Base-by-base conservation (phyloP, 495 filamentous ascomycete genomes). In the Hyphodiscus hymeniophilus region DNA sequence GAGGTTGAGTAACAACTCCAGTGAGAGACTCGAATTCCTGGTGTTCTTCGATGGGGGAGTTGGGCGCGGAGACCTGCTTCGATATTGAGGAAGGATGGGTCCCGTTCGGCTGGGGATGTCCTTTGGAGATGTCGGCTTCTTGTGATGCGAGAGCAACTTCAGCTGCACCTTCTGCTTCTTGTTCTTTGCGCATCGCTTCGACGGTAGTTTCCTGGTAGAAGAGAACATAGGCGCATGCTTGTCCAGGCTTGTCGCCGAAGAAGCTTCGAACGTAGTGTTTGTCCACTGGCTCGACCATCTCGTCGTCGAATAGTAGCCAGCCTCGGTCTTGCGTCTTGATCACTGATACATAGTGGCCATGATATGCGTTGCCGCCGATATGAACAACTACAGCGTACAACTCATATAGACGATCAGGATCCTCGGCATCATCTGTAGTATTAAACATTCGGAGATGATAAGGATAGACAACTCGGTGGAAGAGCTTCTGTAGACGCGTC, bases 351-450 rank as follows among this genome's bases (percentile, higher is more conserved):
- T 98, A 98, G 59, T 98, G 92, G 10, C 92, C 92, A 57, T 97
- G 94, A 58, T 95, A 96, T 0, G 92, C 92, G 5, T 92, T 94
- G n/a, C 90, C 90, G 21, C 92, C 92, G 47, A 98, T 96, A 57
- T 98, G 92, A 10, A 98, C 88, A n/a, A 98, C 89, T 17, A 98
- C 90, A 1, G 94, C 94, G 60, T 98, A 98, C 7, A 98, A 69
- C 66, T 98, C 92, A 65, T 98, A 98, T 20, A 98, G 69, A 8
- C 88, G 79, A 67, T 98, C 92, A 1, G 89, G 89, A 56, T 97
- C 92, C 50, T 94, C 88, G 24, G 89, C 89, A 57, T 98, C 92
- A 52, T 96, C 92, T 10, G 92, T 96, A 2, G 92, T 98, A 65
- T 97, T 98, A 72, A 97, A 97, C 59, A 98, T 76, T 23, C 92